These are phyloP conservation scores for Pseudogymnoascus sp. DNA, from an alignment of 2,329 filamentous ascomycete genomes.

Conservation along the genomic window DNA sequence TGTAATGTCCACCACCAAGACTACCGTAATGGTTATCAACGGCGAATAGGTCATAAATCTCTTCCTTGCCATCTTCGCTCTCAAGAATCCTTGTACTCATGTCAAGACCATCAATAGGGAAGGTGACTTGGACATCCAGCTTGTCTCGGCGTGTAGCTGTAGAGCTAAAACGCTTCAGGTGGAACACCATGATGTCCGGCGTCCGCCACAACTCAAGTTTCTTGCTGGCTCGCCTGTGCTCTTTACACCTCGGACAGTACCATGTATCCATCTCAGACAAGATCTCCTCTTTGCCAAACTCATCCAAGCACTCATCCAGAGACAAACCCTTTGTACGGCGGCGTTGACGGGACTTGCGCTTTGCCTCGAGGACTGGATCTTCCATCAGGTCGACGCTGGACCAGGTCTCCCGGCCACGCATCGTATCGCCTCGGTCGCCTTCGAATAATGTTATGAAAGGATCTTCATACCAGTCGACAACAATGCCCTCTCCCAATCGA, in stretches of 20 bases:
- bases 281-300: slow-evolving; percentile 90
- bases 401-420: slow-evolving; percentile 54
- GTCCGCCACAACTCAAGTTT: slow-evolving; percentile 96
- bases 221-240: slow-evolving; percentile 85
- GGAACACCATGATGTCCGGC: slow-evolving; percentile 88
- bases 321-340: slow-evolving; percentile 70
- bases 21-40: slow-evolving; percentile 95
- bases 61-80: slow-evolving; percentile 69
- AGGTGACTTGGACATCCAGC: slow-evolving; percentile 83
- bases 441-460: slow-evolving; percentile 64
- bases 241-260: slow-evolving; percentile 95
- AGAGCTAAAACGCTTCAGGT: slow-evolving; percentile 91
- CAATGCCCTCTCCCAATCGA: slow-evolving; percentile 71
- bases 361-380: slow-evolving; percentile 57
- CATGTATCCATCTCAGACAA: slow-evolving; percentile 93
- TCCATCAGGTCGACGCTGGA: slow-evolving; percentile 37
- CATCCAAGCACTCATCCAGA: slow-evolving; percentile 83
- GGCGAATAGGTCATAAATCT: slow-evolving; percentile 87
- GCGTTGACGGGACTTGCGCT: slow-evolving; percentile 51
- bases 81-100: slow-evolving; percentile 71
- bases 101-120: slow-evolving; percentile 81
- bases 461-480: slow-evolving; percentile 75
- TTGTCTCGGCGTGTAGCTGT: slow-evolving; percentile 79
- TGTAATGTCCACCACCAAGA: slow-evolving; percentile 92
- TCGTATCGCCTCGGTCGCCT: slow-evolving; percentile 34